Evolutionary conservation across 2,329 filamentous ascomycete species (phyloP), one percentile per base, ranked within the genome.

Genomic region (Monosporascus sp.): DNA sequence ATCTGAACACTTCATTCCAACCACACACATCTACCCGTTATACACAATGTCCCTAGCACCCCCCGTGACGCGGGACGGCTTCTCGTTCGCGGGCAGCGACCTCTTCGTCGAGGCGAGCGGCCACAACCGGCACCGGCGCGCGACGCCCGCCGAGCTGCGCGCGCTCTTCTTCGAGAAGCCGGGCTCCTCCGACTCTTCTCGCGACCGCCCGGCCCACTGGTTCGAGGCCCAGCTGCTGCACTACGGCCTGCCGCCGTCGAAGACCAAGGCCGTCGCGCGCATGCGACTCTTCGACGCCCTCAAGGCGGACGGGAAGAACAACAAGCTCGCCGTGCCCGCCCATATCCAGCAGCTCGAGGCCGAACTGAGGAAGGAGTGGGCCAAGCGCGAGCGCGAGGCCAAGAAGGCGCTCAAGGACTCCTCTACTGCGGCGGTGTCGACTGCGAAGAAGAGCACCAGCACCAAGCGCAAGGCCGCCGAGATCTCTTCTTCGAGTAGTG

Each of bases 201-300:
- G 69, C 44, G 79, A 84, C 59, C 75, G 75, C 44, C 75, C 81
- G 1, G 81, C 73, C 1, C 80, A 85, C 57, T 87, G 78, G 78
- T 86, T 82, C 53, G 76, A 82, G 56, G 81, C 83, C 0, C 82
- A 87, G 56, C 72, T 85, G 11, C 66, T 83, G 4, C 83, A 87
- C 66, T 86, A 85, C 66, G 82, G 80, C 1, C 70, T 87, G 0
- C 71, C 70, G 6, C 73, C 75, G 0, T 81, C 79, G 18, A 82
- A 81, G 60, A 74, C 75, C 45, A 85, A 85, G 66, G 75, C 79
- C 22, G 75, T 76, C 0, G 82, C 82, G 9, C 80, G 82, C 52
- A 77, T 83, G 69, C 70, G 82, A 2, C 67, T 87, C 17, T 72
- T 79, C n/a, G 77, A 83, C 56, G 81, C 81, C 7, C 62, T 84